These are phyloP conservation scores for Effrenium voratum DNA, from an alignment of 73 alveolate genomes.

Conservation along the genomic window DNA sequence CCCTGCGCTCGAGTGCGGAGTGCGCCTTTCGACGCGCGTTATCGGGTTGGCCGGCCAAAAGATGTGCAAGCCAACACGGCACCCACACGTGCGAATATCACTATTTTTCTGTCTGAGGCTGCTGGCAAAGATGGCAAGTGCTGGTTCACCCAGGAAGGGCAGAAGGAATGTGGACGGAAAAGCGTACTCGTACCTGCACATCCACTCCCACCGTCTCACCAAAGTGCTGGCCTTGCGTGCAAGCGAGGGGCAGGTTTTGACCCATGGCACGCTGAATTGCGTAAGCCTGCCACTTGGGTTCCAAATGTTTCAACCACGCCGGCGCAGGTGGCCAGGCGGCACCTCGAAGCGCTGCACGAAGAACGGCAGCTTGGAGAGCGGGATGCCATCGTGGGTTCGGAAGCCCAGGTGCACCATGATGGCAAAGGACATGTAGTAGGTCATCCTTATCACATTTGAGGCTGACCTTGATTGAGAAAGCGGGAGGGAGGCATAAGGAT, in stretches of 20 bases:
- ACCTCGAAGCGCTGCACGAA: conserved; percentile 92
- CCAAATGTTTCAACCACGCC: not conserved
- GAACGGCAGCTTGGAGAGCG: conserved; percentile 71
- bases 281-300: conserved; percentile 11
- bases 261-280: conserved; percentile 91
- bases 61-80: too few relatives aligned
- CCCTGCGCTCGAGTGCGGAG: not conserved
- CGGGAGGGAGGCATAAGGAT: not conserved
- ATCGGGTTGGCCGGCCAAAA: too few relatives aligned
- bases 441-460: conserved; percentile 73
- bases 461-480: not conserved
- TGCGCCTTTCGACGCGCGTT: not conserved
- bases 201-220: not conserved
- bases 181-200: conserved; percentile 61
- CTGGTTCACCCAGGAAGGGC: conserved; percentile 75
- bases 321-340: not conserved
- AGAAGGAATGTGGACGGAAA: conserved; percentile 77
- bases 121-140: conserved; percentile 14
- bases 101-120: conserved; percentile 17
- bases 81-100: too few relatives aligned
- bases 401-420: conserved; percentile 89
- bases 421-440: conserved; percentile 77
- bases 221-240: not conserved
- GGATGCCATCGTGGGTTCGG: conserved; percentile 91
- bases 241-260: conserved; percentile 49